These are phyloP conservation scores for Fusarium sp. DNA, from an alignment of 2,329 filamentous ascomycete species.

Conservation along the genomic window DNA sequence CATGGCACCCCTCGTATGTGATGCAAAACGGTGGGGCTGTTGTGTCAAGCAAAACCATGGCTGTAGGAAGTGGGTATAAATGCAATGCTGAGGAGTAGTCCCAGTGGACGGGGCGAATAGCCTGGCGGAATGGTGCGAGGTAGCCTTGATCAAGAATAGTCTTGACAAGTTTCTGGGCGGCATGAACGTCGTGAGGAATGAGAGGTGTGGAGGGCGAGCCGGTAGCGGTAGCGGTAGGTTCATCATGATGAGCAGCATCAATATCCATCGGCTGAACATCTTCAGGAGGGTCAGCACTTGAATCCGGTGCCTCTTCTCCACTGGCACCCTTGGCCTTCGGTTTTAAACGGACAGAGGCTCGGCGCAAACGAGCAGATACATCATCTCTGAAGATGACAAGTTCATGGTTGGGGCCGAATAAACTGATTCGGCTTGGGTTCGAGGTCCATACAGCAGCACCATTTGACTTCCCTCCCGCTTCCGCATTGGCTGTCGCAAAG, in stretches of 20 bases:
- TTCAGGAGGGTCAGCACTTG: slow-evolving; percentile 24
- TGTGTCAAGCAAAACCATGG: slow-evolving; percentile 83
- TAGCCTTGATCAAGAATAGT: slow-evolving; percentile 92
- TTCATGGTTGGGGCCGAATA: slow-evolving; percentile 91
- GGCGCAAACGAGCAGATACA: slow-evolving; percentile 80
- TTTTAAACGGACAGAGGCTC: slow-evolving; percentile 80
- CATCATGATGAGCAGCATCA: slow-evolving; percentile 48
- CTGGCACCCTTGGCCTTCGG: slow-evolving; percentile 51
- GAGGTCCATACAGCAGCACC: slow-evolving; percentile 83
- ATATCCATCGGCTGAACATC: slow-evolving; percentile 54
- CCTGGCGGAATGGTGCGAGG: slow-evolving; percentile 86
- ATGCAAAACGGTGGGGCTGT: slow-evolving; percentile 85
- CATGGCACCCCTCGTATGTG: slow-evolving; percentile 94
- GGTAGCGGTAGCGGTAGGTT: slow-evolving; percentile 26
- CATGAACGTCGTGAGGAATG: slow-evolving; percentile 63
- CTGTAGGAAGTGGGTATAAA: slow-evolving; percentile 88
- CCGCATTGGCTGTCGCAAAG: slow-evolving; percentile 82
- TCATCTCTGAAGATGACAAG: slow-evolving; percentile 90
- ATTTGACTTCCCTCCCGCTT: slow-evolving; percentile 64
- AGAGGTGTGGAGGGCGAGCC: slow-evolving; percentile 52
- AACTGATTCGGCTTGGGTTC: slow-evolving; percentile 83
- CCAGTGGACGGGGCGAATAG: slow-evolving; percentile 86
- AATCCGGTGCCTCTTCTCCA: slow-evolving; percentile 44
- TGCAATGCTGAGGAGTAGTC: slow-evolving; percentile 82
- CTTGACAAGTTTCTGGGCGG: slow-evolving; percentile 84